Evolutionary conservation across 192 early-diverging fungal genomes (phyloP).

Genomic region (Dissophora ornata): DNA sequence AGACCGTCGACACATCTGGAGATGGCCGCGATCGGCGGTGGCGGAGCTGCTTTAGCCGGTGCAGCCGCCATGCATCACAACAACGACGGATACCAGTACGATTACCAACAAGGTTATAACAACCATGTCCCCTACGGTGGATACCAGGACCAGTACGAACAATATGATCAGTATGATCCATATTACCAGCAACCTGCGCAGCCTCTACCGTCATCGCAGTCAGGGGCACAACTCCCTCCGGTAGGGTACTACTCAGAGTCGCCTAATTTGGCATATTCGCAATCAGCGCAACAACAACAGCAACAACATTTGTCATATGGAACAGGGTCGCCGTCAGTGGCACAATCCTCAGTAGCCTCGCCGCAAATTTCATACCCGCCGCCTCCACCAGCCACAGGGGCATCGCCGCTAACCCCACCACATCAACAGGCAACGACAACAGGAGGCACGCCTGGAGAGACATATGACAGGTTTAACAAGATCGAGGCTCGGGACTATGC

Average conservation of each 20-base stretch:
- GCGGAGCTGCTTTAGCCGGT: neutral
- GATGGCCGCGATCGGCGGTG: slow-evolving; percentile 20
- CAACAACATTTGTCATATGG: slow-evolving; percentile 11
- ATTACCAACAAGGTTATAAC: slow-evolving; percentile 30
- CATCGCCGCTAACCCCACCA: neutral
- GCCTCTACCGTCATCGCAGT: neutral
- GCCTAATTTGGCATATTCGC: neutral
- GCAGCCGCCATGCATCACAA: neutral
- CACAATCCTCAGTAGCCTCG: slow-evolving; percentile 14
- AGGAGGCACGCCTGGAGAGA: neutral
- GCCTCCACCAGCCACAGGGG: slow-evolving; percentile 6
- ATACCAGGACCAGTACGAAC: slow-evolving; percentile 35
- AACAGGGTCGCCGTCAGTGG: slow-evolving; percentile 38
- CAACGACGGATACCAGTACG: slow-evolving; percentile 15
- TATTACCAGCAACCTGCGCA: slow-evolving; percentile 29
- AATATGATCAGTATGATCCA: slow-evolving; percentile 40
- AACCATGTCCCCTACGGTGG: slow-evolving; percentile 26
- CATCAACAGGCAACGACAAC: neutral
- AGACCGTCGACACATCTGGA: slow-evolving; percentile 21
- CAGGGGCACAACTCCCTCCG: slow-evolving; percentile 5
- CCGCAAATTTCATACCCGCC: slow-evolving; percentile 10
- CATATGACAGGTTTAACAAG: slow-evolving; percentile 10
- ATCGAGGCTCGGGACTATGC: slow-evolving; percentile 12
- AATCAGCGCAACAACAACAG: too few species aligned
- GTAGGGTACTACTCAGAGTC: slow-evolving; percentile 19